phyloP scores from a whole-genome alignment of 139 green algal genomes.

The Mesotaenium endlicherianum region DNA sequence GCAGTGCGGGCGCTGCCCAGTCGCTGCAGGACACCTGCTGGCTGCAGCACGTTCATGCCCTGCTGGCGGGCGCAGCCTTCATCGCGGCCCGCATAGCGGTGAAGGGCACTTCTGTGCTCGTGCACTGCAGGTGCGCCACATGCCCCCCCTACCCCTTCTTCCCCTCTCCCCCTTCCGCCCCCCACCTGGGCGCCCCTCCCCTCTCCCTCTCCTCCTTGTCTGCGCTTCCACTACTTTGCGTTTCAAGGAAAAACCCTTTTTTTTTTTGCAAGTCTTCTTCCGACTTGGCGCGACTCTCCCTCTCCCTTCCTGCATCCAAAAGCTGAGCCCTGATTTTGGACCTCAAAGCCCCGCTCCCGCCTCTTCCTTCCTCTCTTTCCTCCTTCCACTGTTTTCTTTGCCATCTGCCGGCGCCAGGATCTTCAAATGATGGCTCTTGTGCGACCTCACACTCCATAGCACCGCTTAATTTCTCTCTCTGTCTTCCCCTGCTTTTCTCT shows the following conservation, averaged over 20 bases:
- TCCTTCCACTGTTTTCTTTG: too few species aligned
- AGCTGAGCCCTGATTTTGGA: too few species aligned
- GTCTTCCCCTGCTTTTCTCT: too few species aligned
- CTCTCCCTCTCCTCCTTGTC: background rate
- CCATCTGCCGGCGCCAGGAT: too few species aligned
- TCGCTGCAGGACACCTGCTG: slow-evolving; percentile 30
- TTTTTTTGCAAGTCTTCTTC: too few species aligned
- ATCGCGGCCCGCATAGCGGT: slow-evolving; percentile 24
- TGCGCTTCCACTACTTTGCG: background rate
- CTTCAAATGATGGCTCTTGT: too few species aligned
- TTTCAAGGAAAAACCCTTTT: background rate
- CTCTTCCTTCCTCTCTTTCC: too few species aligned
- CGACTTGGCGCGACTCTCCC: too few species aligned
- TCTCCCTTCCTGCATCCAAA: too few species aligned
- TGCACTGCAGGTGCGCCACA: slow-evolving; percentile 48
- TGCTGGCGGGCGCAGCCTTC: slow-evolving; percentile 37
- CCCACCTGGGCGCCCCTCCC: background rate
- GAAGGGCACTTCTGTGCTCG: slow-evolving; percentile 36
- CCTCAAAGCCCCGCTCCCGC: too few species aligned
- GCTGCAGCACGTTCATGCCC: slow-evolving; percentile 33
- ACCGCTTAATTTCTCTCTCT: too few species aligned
- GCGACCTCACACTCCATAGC: too few species aligned
- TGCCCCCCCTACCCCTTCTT: background rate
- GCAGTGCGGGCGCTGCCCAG: background rate
- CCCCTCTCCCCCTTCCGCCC: background rate